A percentile compares a stretch with the other conserved stretches of the same genome.
phyloP scores from a whole-genome alignment of 176 grass and related monocot genomes.

The Phoenix dactylifera region DNA sequence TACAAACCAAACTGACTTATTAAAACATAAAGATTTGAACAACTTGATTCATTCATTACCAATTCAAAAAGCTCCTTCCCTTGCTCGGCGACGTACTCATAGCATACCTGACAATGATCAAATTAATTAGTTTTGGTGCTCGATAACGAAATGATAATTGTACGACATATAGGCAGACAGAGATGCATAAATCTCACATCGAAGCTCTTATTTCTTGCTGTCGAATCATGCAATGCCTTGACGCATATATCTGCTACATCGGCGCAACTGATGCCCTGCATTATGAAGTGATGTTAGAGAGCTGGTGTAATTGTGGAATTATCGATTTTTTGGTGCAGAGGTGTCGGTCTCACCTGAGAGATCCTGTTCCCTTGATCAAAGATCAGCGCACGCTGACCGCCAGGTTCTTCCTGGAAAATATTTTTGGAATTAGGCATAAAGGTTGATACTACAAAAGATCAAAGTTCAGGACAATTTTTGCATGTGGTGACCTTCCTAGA shows the following conservation, averaged over 20 bases:
- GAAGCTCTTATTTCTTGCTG: conserved; percentile 98
- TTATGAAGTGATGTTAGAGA: conserved; percentile 6
- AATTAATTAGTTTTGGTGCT: conserved; percentile 3
- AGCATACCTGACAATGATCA: conserved; percentile 57
- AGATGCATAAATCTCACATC: conserved; percentile 53
- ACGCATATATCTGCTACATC: conserved; percentile 99
- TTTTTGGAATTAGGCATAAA: background rate
- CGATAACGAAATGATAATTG: background rate
- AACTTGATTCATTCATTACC: conserved; percentile 25
- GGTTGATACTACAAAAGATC: background rate
- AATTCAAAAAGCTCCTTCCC: conserved; percentile 84
- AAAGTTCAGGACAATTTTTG: no score
- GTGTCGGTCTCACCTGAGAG: conserved; percentile 51
- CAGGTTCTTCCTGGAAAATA: conserved; percentile 93
- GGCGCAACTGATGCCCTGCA: conserved; percentile 86
- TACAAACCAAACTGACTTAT: no score
- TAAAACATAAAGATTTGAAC: no score
- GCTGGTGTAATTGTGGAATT: background rate
- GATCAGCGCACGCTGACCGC: conserved; percentile 88
- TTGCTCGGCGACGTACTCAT: conserved; percentile 80
- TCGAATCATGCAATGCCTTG: conserved; percentile 93
- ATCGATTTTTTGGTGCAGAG: background rate
- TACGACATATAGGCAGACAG: background rate
- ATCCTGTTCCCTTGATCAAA: conserved; percentile 98
- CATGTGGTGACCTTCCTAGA: no score